Evolutionary conservation across 1,284 basidiomycete genomes (phyloP).

Genomic region (Fomitiporia mediterranea): DNA sequence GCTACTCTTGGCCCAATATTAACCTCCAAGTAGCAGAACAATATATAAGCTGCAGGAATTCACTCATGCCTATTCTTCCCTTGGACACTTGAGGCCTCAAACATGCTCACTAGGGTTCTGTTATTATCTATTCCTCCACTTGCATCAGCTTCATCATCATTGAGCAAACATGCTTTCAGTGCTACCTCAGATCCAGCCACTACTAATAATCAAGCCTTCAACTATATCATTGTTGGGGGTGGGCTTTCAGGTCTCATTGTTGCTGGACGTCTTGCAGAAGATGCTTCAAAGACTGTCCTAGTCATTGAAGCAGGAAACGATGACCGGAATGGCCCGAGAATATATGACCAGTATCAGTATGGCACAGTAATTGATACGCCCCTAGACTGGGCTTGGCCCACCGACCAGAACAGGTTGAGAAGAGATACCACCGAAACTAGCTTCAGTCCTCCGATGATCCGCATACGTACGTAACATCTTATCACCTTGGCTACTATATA

Average conservation of each 20-base stretch:
- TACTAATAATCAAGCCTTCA: conserved; percentile 37
- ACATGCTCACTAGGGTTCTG: too few relatives aligned
- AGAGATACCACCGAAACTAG: conserved; percentile 5
- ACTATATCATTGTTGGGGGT: conserved; percentile 66
- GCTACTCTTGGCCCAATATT: too few relatives aligned
- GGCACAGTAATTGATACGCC: conserved; percentile 41
- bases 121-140: too few relatives aligned
- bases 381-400: conserved; percentile 46
- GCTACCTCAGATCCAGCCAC: conserved; percentile 9
- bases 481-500: conserved; percentile 37
- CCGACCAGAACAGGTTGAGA: conserved; percentile 35
- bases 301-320: conserved; percentile 56
- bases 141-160: too few relatives aligned
- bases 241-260: conserved; percentile 61
- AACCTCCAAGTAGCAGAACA: too few relatives aligned
- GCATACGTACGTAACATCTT: conserved; percentile 74
- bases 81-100: too few relatives aligned
- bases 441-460: conserved; percentile 40
- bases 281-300: conserved; percentile 45
- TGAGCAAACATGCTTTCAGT: too few relatives aligned
- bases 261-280: conserved; percentile 56
- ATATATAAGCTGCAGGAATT: too few relatives aligned
- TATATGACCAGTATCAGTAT: conserved; percentile 49
- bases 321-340: conserved; percentile 39
- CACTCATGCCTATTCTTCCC: too few relatives aligned